phyloP scores from a whole-genome alignment of 495 filamentous ascomycete genomes.

The Xylaria curta region DNA sequence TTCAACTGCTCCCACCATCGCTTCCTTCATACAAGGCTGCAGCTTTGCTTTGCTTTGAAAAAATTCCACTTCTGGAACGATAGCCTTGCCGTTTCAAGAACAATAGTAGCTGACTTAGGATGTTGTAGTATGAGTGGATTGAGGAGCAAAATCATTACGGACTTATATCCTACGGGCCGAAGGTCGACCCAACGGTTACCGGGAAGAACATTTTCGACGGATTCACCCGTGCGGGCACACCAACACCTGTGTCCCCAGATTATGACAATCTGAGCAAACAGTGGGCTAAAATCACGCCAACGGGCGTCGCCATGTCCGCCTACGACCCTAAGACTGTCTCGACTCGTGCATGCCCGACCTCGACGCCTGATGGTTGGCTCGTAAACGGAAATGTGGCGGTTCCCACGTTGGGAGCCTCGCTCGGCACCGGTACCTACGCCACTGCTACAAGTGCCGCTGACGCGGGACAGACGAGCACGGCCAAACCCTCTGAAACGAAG shows the following conservation, averaged over 20 bases:
- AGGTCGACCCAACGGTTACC: constrained; percentile 52
- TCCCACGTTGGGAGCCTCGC: constrained; percentile 69
- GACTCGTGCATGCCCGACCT: constrained; percentile 73
- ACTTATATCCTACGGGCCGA: constrained; percentile 76
- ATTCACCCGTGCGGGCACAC: constrained; percentile 72
- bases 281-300: constrained; percentile 76
- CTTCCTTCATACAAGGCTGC: no score
- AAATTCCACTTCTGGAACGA: neutral
- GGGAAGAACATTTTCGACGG: constrained; percentile 66
- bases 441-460: constrained; percentile 37
- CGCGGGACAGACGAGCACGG: constrained; percentile 9
- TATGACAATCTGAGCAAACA: constrained; percentile 77
- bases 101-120: neutral
- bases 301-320: constrained; percentile 65
- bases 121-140: constrained; percentile 71
- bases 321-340: constrained; percentile 66
- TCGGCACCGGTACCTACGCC: constrained; percentile 40
- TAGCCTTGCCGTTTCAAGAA: neutral
- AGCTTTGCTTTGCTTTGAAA: no score
- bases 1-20: neutral
- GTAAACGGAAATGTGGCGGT: constrained; percentile 71
- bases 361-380: constrained; percentile 72
- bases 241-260: constrained; percentile 75
- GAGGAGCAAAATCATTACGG: constrained; percentile 86
- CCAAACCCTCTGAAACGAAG: constrained; percentile 32